Evolutionary conservation across 257 asterid genomes (phyloP).

Genomic region (Cynanchum wilfordii): DNA sequence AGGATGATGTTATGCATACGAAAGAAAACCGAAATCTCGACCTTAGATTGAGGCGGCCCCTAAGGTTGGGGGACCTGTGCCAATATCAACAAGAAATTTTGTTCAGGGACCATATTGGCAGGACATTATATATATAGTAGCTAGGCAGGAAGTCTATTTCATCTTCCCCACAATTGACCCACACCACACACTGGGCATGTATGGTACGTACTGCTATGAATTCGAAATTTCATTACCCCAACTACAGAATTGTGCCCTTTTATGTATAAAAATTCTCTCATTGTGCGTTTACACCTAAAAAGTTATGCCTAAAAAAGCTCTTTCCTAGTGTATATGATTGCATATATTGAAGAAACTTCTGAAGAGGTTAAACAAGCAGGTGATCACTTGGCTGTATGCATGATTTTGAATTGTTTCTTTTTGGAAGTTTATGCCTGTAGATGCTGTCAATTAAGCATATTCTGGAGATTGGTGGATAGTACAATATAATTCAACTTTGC

Average conservation of each 20-base stretch:
- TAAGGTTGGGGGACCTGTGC: slow-evolving; percentile 7
- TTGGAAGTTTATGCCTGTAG: background rate
- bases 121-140: slow-evolving; percentile 2
- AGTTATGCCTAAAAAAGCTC: background rate
- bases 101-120: background rate
- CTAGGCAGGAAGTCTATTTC: background rate
- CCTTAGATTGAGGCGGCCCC: background rate
- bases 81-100: slow-evolving; percentile 10
- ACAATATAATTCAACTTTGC: slow-evolving; percentile 6
- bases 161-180: slow-evolving; percentile 3
- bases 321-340: background rate
- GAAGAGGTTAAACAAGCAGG: background rate
- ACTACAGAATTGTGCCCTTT: background rate
- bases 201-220: background rate
- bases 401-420: slow-evolving; percentile 15
- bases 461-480: slow-evolving; percentile 1
- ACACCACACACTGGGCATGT: background rate
- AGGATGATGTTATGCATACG: background rate
- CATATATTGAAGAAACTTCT: slow-evolving; percentile 4
- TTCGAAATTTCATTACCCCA: background rate
- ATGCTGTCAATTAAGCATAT: slow-evolving; percentile 12
- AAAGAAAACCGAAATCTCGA: background rate
- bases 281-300: background rate
- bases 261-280: too few species aligned
- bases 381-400: background rate